Evolutionary conservation across 2,329 filamentous ascomycete species (phyloP).

Genomic region (Helicocarpus griseus): DNA sequence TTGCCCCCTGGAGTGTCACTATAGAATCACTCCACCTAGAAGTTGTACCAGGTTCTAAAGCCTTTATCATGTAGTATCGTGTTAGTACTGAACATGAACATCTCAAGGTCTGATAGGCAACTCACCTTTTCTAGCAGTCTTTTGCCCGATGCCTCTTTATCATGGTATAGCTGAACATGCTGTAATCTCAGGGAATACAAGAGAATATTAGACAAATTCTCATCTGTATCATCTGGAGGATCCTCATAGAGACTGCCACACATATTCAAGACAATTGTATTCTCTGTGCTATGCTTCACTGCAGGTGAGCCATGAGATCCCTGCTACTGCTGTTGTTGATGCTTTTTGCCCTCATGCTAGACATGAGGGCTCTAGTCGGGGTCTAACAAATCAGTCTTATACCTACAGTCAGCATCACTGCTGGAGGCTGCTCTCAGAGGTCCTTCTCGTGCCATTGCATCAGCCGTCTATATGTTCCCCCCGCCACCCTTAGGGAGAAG

Average conservation of each 20-base stretch:
- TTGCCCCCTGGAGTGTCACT: conserved; percentile 11
- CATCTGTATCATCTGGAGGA: conserved; percentile 14
- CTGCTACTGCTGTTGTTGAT: background rate
- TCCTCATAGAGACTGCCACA: conserved; percentile 9
- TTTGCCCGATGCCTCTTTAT: conserved; percentile 10
- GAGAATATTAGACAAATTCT: conserved; percentile 14
- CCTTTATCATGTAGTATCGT: conserved; percentile 14
- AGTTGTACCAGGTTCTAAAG: conserved; percentile 11
- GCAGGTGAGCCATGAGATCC: background rate
- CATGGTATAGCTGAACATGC: conserved; percentile 13
- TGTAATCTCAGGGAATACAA: conserved; percentile 17
- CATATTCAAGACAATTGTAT: background rate
- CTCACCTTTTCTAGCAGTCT: conserved; percentile 12
- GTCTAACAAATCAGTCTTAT: too few relatives aligned
- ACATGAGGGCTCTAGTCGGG: conserved; percentile 5
- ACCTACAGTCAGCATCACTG: too few relatives aligned
- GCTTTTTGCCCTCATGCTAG: conserved; percentile 5
- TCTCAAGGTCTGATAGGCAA: background rate
- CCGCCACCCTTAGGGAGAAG: too few relatives aligned
- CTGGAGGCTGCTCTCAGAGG: too few relatives aligned
- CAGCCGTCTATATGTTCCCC: too few relatives aligned
- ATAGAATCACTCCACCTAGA: conserved; percentile 13
- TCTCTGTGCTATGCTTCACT: background rate
- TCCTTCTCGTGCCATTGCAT: too few relatives aligned
- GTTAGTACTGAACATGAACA: background rate